Evolutionary conservation across 805 yeast genomes (phyloP), one percentile per base, ranked within the genome.

Genomic region (Zygosaccharomyces lentus): DNA sequence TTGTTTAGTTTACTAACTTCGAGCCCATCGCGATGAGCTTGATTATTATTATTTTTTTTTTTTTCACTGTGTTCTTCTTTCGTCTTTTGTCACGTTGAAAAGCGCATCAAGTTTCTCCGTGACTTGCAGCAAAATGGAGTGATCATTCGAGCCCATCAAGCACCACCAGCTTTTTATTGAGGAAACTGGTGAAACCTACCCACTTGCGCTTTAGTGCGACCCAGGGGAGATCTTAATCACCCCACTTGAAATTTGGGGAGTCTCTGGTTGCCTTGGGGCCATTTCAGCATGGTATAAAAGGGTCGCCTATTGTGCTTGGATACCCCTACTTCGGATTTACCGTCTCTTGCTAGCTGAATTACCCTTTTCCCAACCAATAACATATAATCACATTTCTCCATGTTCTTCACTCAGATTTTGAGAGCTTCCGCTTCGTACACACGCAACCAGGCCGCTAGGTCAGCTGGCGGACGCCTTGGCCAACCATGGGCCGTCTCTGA

Each of bases 401-500:
- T 58, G 62, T 45, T 58, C 21, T 50, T 49, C 34, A 46, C 56
- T 13, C 51, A 47, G 52, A 49, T 56, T 48, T 43, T 59, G 34
- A 54, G 56, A 43, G 47, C 49, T 24, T 40, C 57, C 19, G 51
- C 56, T 12, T 37, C 55, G 16, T 45, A 45, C 34, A 17, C 49
- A 24, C 38, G 47, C 26, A 44, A 48, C 5, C 51, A 50, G 26
- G 34, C 50, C 24, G 41, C 53, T 25, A 46, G 51, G 29, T 36
- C 51, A 21, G 42, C 46, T 8, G 45, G 47, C 21, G 44, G 46
- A 42, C 58, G 52, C 45, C 34, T 45, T n/a, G 61, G 61, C 32
- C 54, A 54, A 37, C 41, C 53, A 17, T 56, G 57, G 57, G 57
- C 53, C 3, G 34, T 36, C 2, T 42, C 49, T 9, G 68, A 62